These are phyloP conservation scores for Colletotrichum sp. DNA, from an alignment of 2,329 filamentous ascomycete species.

Conservation along the genomic window DNA sequence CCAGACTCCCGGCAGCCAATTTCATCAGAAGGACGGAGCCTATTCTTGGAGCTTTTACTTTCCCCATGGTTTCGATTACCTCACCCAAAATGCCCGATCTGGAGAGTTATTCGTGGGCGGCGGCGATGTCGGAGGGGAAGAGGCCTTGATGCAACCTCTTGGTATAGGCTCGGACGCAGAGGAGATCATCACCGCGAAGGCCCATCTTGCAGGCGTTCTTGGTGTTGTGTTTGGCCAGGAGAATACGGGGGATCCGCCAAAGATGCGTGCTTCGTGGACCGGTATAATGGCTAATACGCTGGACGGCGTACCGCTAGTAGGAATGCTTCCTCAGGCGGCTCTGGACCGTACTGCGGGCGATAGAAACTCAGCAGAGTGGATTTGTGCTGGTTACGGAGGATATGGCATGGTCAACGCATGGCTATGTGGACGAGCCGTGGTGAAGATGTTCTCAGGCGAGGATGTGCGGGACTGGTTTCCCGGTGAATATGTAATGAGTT, in stretches of 20 bases:
- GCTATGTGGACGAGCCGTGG: constrained; percentile 62
- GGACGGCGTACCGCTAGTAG: neutral
- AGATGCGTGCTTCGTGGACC: neutral
- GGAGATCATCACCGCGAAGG: neutral
- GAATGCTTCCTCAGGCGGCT: neutral
- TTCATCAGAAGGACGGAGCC: neutral
- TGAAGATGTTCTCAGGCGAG: constrained; percentile 52
- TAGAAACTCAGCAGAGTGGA: constrained; percentile 46
- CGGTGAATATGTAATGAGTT: neutral
- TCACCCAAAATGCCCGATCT: neutral
- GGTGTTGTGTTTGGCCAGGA: neutral
- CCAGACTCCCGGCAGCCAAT: neutral
- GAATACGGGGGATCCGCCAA: neutral
- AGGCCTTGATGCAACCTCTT: neutral
- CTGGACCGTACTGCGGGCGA: neutral
- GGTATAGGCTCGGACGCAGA: neutral
- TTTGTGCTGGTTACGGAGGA: constrained; percentile 66
- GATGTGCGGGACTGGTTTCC: constrained; percentile 22
- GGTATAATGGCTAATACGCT: neutral
- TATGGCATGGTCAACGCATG: constrained; percentile 70
- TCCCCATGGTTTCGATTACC: neutral
- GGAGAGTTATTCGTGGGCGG: neutral
- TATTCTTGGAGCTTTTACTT: neutral
- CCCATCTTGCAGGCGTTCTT: neutral
- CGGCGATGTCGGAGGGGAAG: neutral